These are phyloP conservation scores for Kitagawia praeruptora DNA, from an alignment of 129 eudicot species.

Conservation along the genomic window DNA sequence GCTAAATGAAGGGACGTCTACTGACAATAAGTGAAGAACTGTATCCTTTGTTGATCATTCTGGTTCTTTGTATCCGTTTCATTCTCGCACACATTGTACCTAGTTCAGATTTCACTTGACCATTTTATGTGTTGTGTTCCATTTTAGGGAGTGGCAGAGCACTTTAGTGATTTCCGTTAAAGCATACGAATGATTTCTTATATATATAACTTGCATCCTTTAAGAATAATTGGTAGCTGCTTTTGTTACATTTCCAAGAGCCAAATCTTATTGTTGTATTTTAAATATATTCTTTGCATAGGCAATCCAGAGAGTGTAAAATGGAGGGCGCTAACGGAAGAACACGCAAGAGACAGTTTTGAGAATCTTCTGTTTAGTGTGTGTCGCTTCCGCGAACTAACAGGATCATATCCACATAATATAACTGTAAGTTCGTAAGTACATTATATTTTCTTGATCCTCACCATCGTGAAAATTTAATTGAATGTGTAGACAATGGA, in stretches of 20 bases:
- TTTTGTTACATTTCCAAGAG: not conserved
- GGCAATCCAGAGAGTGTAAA: slow-evolving; percentile 70
- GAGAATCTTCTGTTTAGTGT: slow-evolving; percentile 93
- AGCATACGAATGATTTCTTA: not conserved
- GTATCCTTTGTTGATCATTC: not conserved
- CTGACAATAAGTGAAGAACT: not conserved
- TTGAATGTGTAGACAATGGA: not conserved
- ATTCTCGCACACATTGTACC: not conserved
- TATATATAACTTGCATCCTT: not conserved
- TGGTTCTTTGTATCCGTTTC: not conserved
- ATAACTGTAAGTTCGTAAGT: slow-evolving; percentile 51
- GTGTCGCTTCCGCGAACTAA: slow-evolving; percentile 92
- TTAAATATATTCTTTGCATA: slow-evolving; percentile 2
- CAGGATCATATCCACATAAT: slow-evolving; percentile 82
- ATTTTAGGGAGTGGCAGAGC: not conserved
- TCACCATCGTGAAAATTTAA: not conserved
- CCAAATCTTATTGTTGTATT: not conserved
- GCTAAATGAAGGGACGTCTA: not conserved
- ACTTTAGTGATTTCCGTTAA: not conserved
- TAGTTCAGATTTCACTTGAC: not conserved
- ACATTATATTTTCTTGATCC: not conserved
- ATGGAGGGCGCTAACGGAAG: slow-evolving; percentile 86
- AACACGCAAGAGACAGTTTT: slow-evolving; percentile 92
- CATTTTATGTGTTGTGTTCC: not conserved
- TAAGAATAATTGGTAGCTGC: not conserved